Conservation (phyloP, 371 early-diverging fungal genomes). For the Mortierella sp. region DNA sequence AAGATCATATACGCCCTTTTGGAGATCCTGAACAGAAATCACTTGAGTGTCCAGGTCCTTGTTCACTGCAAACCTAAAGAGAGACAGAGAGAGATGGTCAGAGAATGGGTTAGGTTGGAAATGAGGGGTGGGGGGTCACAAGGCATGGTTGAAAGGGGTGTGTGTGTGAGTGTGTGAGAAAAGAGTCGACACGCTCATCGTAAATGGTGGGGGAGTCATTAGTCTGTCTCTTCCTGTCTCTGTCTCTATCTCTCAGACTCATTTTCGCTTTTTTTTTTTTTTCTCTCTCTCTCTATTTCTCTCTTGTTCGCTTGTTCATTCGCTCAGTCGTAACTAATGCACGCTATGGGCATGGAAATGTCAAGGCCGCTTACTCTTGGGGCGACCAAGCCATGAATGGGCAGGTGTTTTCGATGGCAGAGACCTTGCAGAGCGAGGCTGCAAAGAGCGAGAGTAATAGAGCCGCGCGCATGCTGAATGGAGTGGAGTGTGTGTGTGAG, state of each 20-base stretch:
- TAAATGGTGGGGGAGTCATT: too few species aligned
- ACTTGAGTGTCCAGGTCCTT: constrained; percentile 27
- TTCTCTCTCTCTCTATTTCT: too few species aligned
- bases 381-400: constrained; percentile 52
- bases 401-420: constrained; percentile 41
- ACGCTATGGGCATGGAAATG: neutral
- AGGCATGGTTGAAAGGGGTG: too few species aligned
- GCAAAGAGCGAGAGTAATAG: constrained; percentile 28
- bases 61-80: constrained; percentile 14
- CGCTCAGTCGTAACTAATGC: too few species aligned
- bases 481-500: too few species aligned
- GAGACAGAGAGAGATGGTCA: neutral
- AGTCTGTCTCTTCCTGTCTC: too few species aligned
- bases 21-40: constrained; percentile 43
- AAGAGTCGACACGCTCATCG: too few species aligned
- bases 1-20: constrained; percentile 29
- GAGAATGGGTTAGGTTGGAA: neutral
- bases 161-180: neutral
- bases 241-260: neutral
- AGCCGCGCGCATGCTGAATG: constrained; percentile 24
- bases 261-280: neutral
- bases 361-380: constrained; percentile 22
- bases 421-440: constrained; percentile 42
- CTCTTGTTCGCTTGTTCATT: too few species aligned
- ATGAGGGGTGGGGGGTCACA: neutral